Percentiles rank a stretch among this genome's conserved stretches.
Conservation (phyloP, 176 grass and related monocot species). For the Oryza coarctata region DNA sequence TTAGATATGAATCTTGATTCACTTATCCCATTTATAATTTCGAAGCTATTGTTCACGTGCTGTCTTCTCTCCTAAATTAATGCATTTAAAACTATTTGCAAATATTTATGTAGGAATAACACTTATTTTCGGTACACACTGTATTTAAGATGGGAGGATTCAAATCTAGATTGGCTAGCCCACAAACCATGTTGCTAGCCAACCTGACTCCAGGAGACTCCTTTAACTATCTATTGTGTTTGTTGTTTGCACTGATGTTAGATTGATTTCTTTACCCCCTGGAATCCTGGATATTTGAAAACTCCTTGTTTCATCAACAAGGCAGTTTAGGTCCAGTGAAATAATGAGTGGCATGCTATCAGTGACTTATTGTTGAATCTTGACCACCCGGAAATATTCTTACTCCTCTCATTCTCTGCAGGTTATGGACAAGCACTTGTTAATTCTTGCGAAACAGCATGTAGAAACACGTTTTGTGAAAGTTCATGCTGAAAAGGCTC, state of each 20-base stretch:
- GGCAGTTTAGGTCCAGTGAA: not conserved
- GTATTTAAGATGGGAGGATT: too few relatives aligned
- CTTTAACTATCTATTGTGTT: not conserved
- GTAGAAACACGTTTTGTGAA: slow-evolving; percentile 91
- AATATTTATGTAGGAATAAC: too few relatives aligned
- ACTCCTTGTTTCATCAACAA: not conserved
- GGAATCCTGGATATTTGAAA: not conserved
- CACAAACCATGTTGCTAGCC: not conserved
- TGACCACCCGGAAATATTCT: not conserved
- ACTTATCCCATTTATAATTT: not conserved
- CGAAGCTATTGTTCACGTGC: not conserved
- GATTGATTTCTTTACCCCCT: not conserved
- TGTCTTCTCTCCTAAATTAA: not conserved
- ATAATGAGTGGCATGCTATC: not conserved
- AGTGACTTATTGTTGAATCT: not conserved
- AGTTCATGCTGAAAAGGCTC: slow-evolving; percentile 92
- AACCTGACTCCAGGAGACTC: not conserved
- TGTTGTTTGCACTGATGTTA: not conserved
- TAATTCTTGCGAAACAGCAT: slow-evolving; percentile 86
- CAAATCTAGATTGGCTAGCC: too few relatives aligned
- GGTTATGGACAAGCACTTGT: slow-evolving; percentile 93
- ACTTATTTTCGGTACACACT: too few relatives aligned
- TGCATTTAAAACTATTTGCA: not conserved
- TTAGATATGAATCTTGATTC: not conserved
- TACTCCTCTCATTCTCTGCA: slow-evolving; percentile 31